phyloP scores from a whole-genome alignment of 805 yeast genomes.

The Metschnikowia lochheadii region DNA sequence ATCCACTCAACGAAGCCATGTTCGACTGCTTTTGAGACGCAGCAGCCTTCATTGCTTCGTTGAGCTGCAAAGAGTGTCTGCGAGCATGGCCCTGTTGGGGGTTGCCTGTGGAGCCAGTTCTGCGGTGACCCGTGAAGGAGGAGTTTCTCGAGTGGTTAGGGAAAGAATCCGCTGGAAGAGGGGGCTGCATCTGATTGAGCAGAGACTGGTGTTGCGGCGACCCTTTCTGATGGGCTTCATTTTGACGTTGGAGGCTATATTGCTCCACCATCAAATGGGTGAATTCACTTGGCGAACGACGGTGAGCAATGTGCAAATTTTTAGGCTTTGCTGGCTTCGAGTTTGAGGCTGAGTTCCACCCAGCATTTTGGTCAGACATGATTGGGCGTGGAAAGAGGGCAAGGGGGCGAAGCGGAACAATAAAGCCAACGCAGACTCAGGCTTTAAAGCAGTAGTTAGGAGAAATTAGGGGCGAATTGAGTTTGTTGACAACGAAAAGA shows the following conservation, averaged over 20 bases:
- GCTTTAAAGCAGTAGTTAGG: not conserved
- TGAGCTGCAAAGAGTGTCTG: slow-evolving; percentile 87
- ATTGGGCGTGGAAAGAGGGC: not conserved
- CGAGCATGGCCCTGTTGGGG: slow-evolving; percentile 68
- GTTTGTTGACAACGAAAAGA: not conserved
- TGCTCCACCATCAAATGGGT: slow-evolving; percentile 91
- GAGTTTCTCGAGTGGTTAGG: slow-evolving; percentile 36
- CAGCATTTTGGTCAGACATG: slow-evolving; percentile 14
- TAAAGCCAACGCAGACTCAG: not conserved
- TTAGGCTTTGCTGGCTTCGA: slow-evolving; percentile 21
- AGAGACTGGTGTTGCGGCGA: slow-evolving; percentile 63
- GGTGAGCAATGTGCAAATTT: slow-evolving; percentile 85
- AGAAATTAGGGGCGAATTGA: not conserved
- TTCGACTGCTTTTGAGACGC: slow-evolving; percentile 67
- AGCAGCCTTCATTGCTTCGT: slow-evolving; percentile 96
- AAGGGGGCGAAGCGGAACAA: not conserved
- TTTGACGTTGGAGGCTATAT: slow-evolving; percentile 82
- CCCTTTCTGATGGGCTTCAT: slow-evolving; percentile 89
- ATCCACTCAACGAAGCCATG: slow-evolving; percentile 25
- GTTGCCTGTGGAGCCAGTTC: slow-evolving; percentile 25
- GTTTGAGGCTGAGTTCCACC: not conserved
- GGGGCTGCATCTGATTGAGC: slow-evolving; percentile 13
- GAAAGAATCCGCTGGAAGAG: slow-evolving; percentile 23
- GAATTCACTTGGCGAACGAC: slow-evolving; percentile 93
- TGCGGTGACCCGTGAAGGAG: slow-evolving; percentile 25